Evolutionary conservation across 2,329 filamentous ascomycete genomes (phyloP).

Genomic region (Colletotrichum chrysophilum): DNA sequence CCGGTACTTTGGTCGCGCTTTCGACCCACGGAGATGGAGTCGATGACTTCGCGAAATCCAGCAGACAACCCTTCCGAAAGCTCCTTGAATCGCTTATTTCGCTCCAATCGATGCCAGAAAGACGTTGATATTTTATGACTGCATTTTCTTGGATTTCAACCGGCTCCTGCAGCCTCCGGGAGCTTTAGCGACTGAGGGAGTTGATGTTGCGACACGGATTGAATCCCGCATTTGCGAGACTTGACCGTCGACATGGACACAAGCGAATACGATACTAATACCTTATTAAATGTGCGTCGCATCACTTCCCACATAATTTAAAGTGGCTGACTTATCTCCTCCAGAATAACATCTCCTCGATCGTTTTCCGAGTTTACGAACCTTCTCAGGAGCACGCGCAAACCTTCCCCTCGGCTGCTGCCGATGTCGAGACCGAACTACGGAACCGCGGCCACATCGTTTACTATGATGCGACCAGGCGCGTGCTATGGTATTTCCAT

Average conservation of each 20-base stretch:
- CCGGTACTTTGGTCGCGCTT: constrained; percentile 16
- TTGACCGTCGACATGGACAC: constrained; percentile 63
- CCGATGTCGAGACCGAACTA: constrained; percentile 57
- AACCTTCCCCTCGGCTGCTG: constrained; percentile 48
- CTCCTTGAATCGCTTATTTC: background rate
- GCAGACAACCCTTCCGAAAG: constrained; percentile 2
- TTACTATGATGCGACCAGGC: constrained; percentile 54
- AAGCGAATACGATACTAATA: constrained; percentile 68
- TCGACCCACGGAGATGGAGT: constrained; percentile 44
- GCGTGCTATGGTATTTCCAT: constrained; percentile 61
- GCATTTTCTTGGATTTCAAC: background rate
- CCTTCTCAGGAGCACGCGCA: constrained; percentile 47
- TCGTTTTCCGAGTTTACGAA: constrained; percentile 62
- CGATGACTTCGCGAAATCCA: constrained; percentile 23
- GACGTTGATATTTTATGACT: constrained; percentile 10
- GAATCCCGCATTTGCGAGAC: constrained; percentile 16
- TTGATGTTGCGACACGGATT: constrained; percentile 23
- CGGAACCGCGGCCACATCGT: constrained; percentile 59
- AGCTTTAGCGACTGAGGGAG: constrained; percentile 18
- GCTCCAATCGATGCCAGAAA: background rate
- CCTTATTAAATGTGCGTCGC: constrained; percentile 59
- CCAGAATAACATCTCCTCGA: constrained; percentile 62
- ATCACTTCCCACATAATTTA: background rate
- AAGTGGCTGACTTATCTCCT: constrained; percentile 19
- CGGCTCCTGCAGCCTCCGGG: constrained; percentile 13